Evolutionary conservation across 176 grass and related monocot genomes (phyloP), one percentile per base, ranked within the genome.

Genomic region (Microstegium vimineum): DNA sequence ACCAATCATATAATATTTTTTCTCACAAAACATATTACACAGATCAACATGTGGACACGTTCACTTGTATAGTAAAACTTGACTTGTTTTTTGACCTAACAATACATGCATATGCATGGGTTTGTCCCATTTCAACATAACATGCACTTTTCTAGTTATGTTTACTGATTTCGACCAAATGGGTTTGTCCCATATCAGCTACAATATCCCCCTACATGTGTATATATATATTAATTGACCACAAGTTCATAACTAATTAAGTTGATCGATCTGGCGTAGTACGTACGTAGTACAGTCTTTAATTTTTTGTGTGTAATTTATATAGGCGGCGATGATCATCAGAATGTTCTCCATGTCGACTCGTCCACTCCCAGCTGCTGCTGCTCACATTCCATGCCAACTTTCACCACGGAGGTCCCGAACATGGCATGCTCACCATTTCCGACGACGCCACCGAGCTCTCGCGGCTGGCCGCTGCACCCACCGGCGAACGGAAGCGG

Each of bases 261-360:
- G 28, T 46, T 65, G 40, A 78, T 78, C 34, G 23, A 41, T 31
- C 16, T 64, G 26, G 40, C 13, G 10, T 8, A 32, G 27, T n/a
- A 8, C 6, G 15, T 56, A 47, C n/a, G 15, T 32, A 28, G 8
- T 20, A 28, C 33, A 10, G 20, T 77, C 13, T 40, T n/a, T n/a
- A n/a, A n/a, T n/a, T 66, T 1, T 51, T 33, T n/a, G 6, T 37
- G 34, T 37, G 7, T 2, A 20, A 63, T 20, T 18, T 64, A 22
- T 42, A 15, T 43, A 27, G n/a, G 12, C 5, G n/a, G 12, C 5
- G 35, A 2, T 8, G 32, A 71, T 41, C n/a, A 61, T 81, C 71
- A 89, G 85, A 91, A 94, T 42, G 88, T 30, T 85, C 86, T 91
- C 92, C 92, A 94, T 56, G 87, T 78, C 3, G 89, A 43, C 8